These are phyloP conservation scores for Cryptococcus jaspeensis DNA, from an alignment of 1,284 basidiomycete species.

Conservation along the genomic window DNA sequence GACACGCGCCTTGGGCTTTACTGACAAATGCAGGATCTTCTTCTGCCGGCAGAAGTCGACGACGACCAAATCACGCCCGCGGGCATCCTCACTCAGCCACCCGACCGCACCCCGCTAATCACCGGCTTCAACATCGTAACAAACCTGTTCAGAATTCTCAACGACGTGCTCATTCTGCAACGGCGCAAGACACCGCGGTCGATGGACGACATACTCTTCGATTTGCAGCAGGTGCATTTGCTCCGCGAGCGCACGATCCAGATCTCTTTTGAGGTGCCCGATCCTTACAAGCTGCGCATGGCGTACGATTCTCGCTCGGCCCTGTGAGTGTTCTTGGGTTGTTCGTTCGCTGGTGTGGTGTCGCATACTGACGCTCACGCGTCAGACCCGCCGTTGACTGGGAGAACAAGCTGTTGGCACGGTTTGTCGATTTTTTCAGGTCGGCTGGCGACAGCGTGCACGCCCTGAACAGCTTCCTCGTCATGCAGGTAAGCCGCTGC, in stretches of 20 bases:
- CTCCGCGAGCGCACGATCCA: conserved; percentile 31
- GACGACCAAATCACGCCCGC: conserved; percentile 46
- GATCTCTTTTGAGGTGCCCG: conserved; percentile 24
- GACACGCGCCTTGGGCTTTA: neutral
- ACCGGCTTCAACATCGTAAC: conserved; percentile 46
- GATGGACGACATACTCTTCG: conserved; percentile 36
- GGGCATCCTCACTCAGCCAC: conserved; percentile 41
- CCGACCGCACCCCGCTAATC: conserved; percentile 37
- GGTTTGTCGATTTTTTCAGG: conserved; percentile 37
- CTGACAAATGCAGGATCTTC: conserved; percentile 13
- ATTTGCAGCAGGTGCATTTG: conserved; percentile 36
- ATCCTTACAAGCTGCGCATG: conserved; percentile 28
- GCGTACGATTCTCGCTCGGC: conserved; percentile 31
- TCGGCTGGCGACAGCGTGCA: conserved; percentile 18
- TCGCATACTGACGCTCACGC: neutral
- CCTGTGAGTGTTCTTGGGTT: conserved; percentile 15
- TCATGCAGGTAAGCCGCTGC: conserved; percentile 37
- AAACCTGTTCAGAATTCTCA: conserved; percentile 41
- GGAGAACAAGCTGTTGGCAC: conserved; percentile 35
- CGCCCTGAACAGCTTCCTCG: conserved; percentile 37
- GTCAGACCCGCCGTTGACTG: conserved; percentile 36
- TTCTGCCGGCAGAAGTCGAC: conserved; percentile 45
- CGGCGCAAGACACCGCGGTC: conserved; percentile 30
- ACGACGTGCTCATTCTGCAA: conserved; percentile 39
- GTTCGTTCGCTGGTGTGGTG: neutral